These are phyloP conservation scores for Leucaena leucocephala DNA, from an alignment of 306 rosid species.

Conservation along the genomic window DNA sequence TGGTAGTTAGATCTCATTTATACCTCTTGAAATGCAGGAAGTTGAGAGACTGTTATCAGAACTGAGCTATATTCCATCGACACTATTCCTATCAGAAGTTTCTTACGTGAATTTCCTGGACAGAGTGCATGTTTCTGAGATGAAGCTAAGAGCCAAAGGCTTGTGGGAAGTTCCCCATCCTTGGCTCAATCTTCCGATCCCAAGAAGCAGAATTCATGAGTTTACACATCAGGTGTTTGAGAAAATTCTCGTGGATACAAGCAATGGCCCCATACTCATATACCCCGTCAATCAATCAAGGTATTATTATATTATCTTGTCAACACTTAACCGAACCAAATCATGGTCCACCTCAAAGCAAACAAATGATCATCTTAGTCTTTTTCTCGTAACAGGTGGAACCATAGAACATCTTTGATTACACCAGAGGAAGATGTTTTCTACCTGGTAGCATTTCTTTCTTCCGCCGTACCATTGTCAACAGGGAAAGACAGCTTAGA, in stretches of 20 bases:
- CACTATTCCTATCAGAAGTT: neutral
- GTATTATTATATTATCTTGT: slow-evolving; percentile 30
- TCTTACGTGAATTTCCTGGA: neutral
- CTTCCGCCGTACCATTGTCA: slow-evolving; percentile 39
- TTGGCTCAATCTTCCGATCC: neutral
- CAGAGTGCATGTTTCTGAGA: neutral
- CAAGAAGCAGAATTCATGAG: neutral
- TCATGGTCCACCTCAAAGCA: neutral
- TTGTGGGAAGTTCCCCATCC: slow-evolving; percentile 2
- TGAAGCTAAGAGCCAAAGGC: slow-evolving; percentile 1
- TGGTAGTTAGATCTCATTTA: neutral
- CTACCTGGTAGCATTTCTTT: slow-evolving; percentile 76
- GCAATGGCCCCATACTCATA: slow-evolving; percentile 85
- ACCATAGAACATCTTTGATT: slow-evolving; percentile 68
- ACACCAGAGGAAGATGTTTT: slow-evolving; percentile 92
- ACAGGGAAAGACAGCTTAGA: too few relatives aligned
- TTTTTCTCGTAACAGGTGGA: slow-evolving; percentile 63
- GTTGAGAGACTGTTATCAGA: neutral
- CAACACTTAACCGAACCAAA: slow-evolving; percentile 8
- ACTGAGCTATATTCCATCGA: neutral
- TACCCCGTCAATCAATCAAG: slow-evolving; percentile 91
- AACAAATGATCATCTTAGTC: neutral
- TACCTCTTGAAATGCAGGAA: neutral
- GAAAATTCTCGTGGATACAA: slow-evolving; percentile 64
- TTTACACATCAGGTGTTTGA: neutral